phyloP scores from a whole-genome alignment of 805 yeast genomes.

The Yamadazyma paraphyllophila region DNA sequence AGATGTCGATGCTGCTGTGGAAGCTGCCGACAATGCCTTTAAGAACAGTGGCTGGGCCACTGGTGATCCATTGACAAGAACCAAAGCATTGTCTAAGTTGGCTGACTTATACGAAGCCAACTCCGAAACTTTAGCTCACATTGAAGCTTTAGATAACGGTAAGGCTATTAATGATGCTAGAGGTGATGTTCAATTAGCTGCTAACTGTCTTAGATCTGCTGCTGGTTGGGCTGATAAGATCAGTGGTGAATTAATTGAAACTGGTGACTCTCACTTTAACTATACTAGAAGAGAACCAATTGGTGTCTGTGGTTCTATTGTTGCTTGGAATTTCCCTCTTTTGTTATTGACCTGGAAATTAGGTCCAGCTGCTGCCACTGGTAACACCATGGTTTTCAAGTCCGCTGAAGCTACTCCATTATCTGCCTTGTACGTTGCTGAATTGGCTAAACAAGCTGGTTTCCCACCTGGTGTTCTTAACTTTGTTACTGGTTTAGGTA shows the following conservation, averaged over 20 bases:
- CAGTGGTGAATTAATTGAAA: conserved; percentile 70
- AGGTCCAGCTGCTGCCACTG: conserved; percentile 90
- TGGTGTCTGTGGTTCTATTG: conserved; percentile 94
- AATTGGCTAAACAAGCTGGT: conserved; percentile 74
- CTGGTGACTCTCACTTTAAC: conserved; percentile 69
- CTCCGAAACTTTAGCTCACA: conserved; percentile 67
- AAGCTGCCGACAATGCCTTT: conserved; percentile 80
- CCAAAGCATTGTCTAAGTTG: conserved; percentile 59
- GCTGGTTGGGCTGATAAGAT: conserved; percentile 93
- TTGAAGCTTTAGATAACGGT: conserved; percentile 89
- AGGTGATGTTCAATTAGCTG: conserved; percentile 72
- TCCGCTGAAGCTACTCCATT: conserved; percentile 92
- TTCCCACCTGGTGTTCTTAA: conserved; percentile 90
- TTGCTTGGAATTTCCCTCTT: conserved; percentile 97
- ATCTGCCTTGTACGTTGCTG: conserved; percentile 75
- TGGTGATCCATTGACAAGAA: conserved; percentile 67
- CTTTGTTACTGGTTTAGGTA: conserved; percentile 84
- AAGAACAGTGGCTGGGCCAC: conserved; percentile 60
- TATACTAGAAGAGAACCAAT: conserved; percentile 86
- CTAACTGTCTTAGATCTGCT: conserved; percentile 72
- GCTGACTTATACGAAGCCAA: conserved; percentile 77
- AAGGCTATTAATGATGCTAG: conserved; percentile 68
- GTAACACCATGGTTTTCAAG: conserved; percentile 85
- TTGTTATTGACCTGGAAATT: conserved; percentile 94
- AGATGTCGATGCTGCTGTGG: conserved; percentile 82